Conservation (phyloP, 495 filamentous ascomycete genomes). For the Clavariopsis aquatica region DNA sequence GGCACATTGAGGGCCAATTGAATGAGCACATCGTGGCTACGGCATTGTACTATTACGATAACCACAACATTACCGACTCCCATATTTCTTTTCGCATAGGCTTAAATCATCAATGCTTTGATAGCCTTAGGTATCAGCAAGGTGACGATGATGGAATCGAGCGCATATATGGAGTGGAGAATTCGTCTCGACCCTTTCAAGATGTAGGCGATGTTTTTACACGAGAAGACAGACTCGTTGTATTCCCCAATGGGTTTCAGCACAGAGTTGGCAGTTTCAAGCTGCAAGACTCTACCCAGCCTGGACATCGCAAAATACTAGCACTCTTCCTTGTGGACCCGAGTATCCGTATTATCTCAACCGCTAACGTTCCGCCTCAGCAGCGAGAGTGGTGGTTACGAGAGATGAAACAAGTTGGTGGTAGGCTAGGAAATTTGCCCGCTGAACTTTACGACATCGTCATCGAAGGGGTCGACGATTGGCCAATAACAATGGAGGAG, state of each 20-base stretch:
- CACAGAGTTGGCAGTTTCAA: constrained; percentile 37
- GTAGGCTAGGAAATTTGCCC: neutral
- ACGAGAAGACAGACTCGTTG: constrained; percentile 30
- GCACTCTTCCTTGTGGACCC: constrained; percentile 42
- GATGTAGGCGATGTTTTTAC: constrained; percentile 21
- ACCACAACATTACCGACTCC: constrained; percentile 54
- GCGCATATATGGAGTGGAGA: neutral
- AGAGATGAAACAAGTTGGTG: neutral
- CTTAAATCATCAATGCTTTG: neutral
- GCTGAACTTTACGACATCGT: neutral
- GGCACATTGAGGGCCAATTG: constrained; percentile 20
- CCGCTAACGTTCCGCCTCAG: constrained; percentile 32
- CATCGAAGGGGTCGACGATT: neutral
- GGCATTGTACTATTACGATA: constrained; percentile 52
- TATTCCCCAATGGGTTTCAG: constrained; percentile 42
- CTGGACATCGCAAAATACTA: constrained; percentile 41
- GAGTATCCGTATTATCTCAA: constrained; percentile 32
- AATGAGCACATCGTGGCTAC: constrained; percentile 37
- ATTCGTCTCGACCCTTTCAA: neutral
- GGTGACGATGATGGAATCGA: neutral
- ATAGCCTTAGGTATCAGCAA: neutral
- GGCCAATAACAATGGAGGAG: constrained; percentile 1
- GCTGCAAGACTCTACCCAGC: constrained; percentile 35
- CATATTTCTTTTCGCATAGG: constrained; percentile 7
- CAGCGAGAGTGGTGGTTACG: constrained; percentile 28